These are phyloP conservation scores for Acorus calamus DNA, from an alignment of 106 monocot species.

Conservation along the genomic window DNA sequence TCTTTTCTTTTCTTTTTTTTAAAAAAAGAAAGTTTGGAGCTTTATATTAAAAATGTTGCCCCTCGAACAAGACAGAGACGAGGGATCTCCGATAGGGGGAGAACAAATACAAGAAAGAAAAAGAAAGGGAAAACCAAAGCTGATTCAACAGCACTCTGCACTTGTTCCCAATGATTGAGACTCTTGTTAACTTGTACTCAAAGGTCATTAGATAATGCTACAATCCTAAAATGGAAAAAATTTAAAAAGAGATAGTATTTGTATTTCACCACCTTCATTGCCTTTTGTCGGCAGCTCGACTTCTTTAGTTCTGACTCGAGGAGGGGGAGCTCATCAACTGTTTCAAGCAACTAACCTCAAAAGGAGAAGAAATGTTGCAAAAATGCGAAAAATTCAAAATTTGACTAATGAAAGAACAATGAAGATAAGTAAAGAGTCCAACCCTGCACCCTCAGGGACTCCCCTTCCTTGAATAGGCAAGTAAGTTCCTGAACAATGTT, in stretches of 20 bases:
- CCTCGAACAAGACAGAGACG: not conserved
- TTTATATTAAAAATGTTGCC: no score
- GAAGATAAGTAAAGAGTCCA: not conserved
- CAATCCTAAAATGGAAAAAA: not conserved
- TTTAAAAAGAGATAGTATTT: not conserved
- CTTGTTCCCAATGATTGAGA: no score
- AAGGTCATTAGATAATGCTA: no score
- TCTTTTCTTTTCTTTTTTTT: no score
- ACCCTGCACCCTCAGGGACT: slow-evolving; percentile 43
- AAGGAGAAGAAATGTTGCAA: not conserved
- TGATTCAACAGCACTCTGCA: no score
- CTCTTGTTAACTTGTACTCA: no score
- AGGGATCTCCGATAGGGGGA: not conserved
- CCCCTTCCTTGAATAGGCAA: slow-evolving; percentile 37
- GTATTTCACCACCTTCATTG: slow-evolving; percentile 28
- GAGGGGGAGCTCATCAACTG: slow-evolving; percentile 60
- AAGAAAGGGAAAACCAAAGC: not conserved
- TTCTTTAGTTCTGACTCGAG: slow-evolving; percentile 47
- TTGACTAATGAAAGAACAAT: not conserved
- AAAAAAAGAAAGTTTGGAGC: no score
- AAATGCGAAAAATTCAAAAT: not conserved
- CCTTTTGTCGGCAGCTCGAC: slow-evolving; percentile 44
- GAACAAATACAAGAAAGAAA: not conserved
- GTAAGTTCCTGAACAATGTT: slow-evolving; percentile 48
- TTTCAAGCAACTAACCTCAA: not conserved